Evolutionary conservation across 176 grass and related monocot genomes (phyloP).

Genomic region (Eleusine coracana): DNA sequence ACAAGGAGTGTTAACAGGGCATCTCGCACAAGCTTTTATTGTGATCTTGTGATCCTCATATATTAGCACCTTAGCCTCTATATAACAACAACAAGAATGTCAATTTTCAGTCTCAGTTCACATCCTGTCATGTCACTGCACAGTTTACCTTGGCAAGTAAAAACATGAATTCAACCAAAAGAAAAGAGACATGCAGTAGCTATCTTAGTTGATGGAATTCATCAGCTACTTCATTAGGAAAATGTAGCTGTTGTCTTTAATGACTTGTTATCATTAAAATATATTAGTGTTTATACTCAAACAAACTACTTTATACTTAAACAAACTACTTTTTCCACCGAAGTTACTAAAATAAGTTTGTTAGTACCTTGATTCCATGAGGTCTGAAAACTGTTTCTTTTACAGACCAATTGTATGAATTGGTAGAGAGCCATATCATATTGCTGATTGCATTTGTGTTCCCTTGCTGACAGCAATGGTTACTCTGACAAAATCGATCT

Average conservation of each 20-base stretch:
- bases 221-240: neutral
- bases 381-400: slow-evolving; percentile 16
- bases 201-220: neutral
- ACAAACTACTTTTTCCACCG: slow-evolving; percentile 21
- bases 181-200: neutral
- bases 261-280: neutral
- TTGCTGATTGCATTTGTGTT: slow-evolving; percentile 41
- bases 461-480: slow-evolving; percentile 68
- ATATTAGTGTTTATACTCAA: neutral
- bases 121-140: slow-evolving; percentile 30
- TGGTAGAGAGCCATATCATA: slow-evolving; percentile 13
- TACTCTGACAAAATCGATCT: slow-evolving; percentile 74
- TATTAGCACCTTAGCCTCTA: slow-evolving; percentile 9
- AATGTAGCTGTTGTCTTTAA: slow-evolving; percentile 10
- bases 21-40: slow-evolving; percentile 20
- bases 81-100: neutral
- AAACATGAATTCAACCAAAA: slow-evolving; percentile 20
- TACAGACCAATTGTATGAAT: slow-evolving; percentile 10
- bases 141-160: neutral
- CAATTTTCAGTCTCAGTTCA: neutral
- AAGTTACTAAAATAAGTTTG: slow-evolving; percentile 7
- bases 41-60: neutral
- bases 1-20: neutral
- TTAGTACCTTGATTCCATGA: neutral
- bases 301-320: neutral